A percentile compares a stretch with the other conserved stretches of the same genome.
These are phyloP conservation scores for Naganishia kalamii DNA, from an alignment of 768 basidiomycete genomes.

Conservation along the genomic window DNA sequence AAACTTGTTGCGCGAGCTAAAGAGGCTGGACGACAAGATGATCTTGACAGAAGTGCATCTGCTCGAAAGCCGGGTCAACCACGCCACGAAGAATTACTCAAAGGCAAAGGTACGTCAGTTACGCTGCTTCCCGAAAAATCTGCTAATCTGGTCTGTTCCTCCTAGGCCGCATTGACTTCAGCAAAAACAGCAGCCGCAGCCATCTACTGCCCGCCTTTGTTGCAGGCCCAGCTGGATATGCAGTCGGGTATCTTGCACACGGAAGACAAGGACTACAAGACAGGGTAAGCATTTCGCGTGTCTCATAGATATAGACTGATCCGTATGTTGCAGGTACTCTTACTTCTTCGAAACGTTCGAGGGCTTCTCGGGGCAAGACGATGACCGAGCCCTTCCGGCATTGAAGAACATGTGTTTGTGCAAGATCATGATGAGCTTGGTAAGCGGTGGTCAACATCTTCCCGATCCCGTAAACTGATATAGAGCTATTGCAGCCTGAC, in stretches of 20 bases:
- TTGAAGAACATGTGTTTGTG: constrained; percentile 97
- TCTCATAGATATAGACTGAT: not conserved
- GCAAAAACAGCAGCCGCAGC: constrained; percentile 89
- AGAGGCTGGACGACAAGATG: constrained; percentile 92
- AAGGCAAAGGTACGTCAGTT: constrained; percentile 68
- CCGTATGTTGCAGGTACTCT: constrained; percentile 54
- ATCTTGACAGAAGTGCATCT: constrained; percentile 94
- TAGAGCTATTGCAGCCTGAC: constrained; percentile 60
- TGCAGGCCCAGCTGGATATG: constrained; percentile 58
- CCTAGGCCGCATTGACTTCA: constrained; percentile 75
- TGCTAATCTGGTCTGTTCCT: too few species aligned
- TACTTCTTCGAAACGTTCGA: constrained; percentile 98
- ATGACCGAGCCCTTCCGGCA: constrained; percentile 68
- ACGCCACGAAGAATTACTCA: constrained; percentile 78
- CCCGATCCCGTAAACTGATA: not conserved
- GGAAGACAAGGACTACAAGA: constrained; percentile 96
- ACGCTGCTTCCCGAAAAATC: not conserved
- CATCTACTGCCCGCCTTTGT: constrained; percentile 79
- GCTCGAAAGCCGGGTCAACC: constrained; percentile 83
- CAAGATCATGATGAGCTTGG: constrained; percentile 95
- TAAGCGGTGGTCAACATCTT: constrained; percentile 47
- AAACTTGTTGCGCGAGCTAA: constrained; percentile 79
- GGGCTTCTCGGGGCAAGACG: constrained; percentile 70
- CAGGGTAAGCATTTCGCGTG: constrained; percentile 51
- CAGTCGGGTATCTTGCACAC: constrained; percentile 81